phyloP scores from a whole-genome alignment of 2,329 filamentous ascomycete species.

The Berkeleyomyces rouxiae region DNA sequence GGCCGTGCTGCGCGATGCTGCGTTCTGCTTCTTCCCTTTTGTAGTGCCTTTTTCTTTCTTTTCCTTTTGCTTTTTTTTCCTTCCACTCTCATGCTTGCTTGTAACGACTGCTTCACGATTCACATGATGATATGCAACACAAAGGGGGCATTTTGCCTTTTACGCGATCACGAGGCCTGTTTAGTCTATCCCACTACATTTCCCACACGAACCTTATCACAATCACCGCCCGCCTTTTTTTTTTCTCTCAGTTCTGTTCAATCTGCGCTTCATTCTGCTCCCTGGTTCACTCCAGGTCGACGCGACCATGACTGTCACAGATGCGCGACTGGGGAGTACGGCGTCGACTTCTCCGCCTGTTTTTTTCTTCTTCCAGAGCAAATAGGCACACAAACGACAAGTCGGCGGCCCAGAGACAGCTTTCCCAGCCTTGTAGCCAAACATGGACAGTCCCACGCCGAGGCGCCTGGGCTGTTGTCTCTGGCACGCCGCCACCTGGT shows the following conservation, averaged over 20 bases:
- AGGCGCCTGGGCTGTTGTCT: background rate
- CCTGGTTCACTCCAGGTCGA: background rate
- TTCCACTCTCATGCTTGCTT: background rate
- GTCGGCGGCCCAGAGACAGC: background rate
- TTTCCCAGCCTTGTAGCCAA: background rate
- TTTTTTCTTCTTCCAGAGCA: too few relatives aligned
- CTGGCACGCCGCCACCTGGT: background rate
- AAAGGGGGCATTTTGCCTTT: background rate
- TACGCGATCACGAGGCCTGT: background rate
- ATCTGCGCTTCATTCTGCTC: background rate
- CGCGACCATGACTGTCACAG: background rate
- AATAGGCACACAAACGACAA: background rate
- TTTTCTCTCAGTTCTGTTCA: background rate
- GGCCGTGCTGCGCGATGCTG: background rate
- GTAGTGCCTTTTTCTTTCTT: background rate
- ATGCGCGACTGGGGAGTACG: too few relatives aligned
- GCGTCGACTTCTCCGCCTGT: too few relatives aligned
- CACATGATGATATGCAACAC: background rate
- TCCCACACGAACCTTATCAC: background rate
- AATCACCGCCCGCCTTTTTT: background rate
- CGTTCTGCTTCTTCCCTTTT: background rate
- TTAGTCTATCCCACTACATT: background rate
- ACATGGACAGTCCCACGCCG: background rate
- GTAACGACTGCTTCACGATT: background rate
- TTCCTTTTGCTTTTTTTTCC: background rate